Evolutionary conservation across 2,329 filamentous ascomycete genomes (phyloP), one percentile per base, ranked within the genome.

Genomic region (Diaporthe ilicicola): DNA sequence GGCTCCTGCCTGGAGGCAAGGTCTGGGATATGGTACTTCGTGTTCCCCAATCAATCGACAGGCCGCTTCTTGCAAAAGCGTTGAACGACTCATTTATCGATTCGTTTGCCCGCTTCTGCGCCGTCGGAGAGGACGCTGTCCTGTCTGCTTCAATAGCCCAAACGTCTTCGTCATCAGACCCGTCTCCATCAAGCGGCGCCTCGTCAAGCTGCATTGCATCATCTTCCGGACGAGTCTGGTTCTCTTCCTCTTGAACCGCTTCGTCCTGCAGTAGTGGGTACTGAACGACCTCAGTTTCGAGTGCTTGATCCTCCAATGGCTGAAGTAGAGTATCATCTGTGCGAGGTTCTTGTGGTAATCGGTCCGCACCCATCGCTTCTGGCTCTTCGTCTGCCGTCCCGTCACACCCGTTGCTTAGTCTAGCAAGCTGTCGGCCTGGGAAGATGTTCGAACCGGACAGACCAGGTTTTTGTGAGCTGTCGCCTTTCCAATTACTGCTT

Each of bases 81-180:
- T 75, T 74, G 71, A 73, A 32, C 0, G 67, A 64, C 1, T 74
- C 71, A 10, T 77, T 73, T 24, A 67, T 73, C 37, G 62, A 74
- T 2, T 74, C 71, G 10, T 77, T 73, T 27, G 70, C 73, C 39
- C 56, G 73, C 72, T 59, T 61, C 74, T 70, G 44, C 65, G 69
- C 70, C 42, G 74, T 76, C 7, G 73, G 67, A 10, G 78, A 74
- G 6, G 73, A 77, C 12, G 85, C 84, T 1, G 82, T 82, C 8
- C 88, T 84, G 67, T 84, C 82, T 13, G 88, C 88, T 76, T 90
- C 88, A 29, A 89, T 76, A 39, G 87, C 88, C 88, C 88, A 90
- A 13, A 90, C 82, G 73, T 90, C 84, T 3, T 80, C 81, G 13
- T 84, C 85, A 4, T 85, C 84, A 9, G 75, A 72, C 2, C 74